Evolutionary conservation across 148 eudicot genomes (phyloP), one percentile per base, ranked within the genome.

Genomic region (Tetragonia tetragonoides): DNA sequence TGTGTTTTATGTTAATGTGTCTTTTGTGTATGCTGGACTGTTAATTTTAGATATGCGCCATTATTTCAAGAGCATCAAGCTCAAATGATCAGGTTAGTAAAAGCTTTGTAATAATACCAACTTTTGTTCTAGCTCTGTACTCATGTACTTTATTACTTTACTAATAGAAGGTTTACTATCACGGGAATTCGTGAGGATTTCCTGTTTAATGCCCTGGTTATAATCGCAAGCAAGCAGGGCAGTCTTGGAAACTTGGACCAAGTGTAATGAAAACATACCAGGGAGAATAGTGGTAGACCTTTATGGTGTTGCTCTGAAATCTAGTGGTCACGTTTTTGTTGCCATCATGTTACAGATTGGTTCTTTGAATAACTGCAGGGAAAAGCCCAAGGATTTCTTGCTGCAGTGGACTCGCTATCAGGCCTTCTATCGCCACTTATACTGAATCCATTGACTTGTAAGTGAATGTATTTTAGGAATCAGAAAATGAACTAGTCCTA

Each of bases 371-470:
- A 59, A 67, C 20, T 76, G 53, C 82, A 82, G 85, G 85, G 85
- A 37, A 69, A 80, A 65, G 85, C 79, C 3, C 85, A 78, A 78
- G 85, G 85, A 42, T 82, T 76, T 16, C 72, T 82, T 57, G 85
- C 82, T 41, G 81, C 85, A 53, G 78, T 82, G 15, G 81, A 78
- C 54, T 72, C 85, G n/a, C 54, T 74, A 63, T 85, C 87, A 46
- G 79, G 68, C 23, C 70, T 85, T 20, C 28, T 79, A 28, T 85
- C 87, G 41, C 87, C 87, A 2, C 47, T 79, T 17, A 63, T 82
- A 51, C 79, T 85, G 83, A 76, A 77, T 21, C 87, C 87, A 59
- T 77, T 85, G 68, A 79, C 87, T 8, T 37, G 87, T 85, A 77
- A 75, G 85, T 73, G 79, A 40, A 4, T 2, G 17, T 66, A 41